Evolutionary conservation across 2,329 filamentous ascomycete species (phyloP).

Genomic region (Macrophomina phaseolina): DNA sequence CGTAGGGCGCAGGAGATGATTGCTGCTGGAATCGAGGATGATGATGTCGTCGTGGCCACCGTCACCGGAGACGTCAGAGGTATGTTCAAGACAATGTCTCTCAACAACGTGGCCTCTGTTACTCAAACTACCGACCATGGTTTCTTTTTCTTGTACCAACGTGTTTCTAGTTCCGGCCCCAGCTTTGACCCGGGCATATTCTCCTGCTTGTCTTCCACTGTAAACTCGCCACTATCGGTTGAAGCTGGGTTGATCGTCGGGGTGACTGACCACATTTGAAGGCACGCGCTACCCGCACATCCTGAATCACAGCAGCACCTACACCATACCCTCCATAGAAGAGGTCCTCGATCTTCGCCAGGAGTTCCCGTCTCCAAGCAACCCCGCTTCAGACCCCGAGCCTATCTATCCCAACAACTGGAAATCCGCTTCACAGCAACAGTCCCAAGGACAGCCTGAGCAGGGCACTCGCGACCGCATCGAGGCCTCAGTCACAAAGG

Average conservation of each 20-base stretch:
- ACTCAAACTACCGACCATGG: not conserved
- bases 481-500: not conserved
- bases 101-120: not conserved
- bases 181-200: not conserved
- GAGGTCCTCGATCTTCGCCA: conserved; percentile 14
- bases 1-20: not conserved
- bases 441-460: not conserved
- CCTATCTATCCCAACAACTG: not conserved
- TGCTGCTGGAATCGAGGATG: not conserved
- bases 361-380: not conserved
- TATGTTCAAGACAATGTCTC: not conserved
- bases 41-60: conserved; percentile 3
- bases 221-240: not conserved
- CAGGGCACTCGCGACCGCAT: not conserved
- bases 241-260: too few relatives aligned
- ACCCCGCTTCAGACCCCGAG: not conserved
- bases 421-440: not conserved
- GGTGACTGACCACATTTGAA: not conserved
- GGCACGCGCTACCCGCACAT: conserved; percentile 23
- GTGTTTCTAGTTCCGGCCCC: not conserved
- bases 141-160: not conserved
- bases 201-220: not conserved
- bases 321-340: conserved; percentile 20
- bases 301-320: conserved; percentile 15
- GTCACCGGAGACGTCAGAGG: conserved; percentile 8